phyloP scores from a whole-genome alignment of 495 filamentous ascomycete species.

The Clavariopsis aquatica region DNA sequence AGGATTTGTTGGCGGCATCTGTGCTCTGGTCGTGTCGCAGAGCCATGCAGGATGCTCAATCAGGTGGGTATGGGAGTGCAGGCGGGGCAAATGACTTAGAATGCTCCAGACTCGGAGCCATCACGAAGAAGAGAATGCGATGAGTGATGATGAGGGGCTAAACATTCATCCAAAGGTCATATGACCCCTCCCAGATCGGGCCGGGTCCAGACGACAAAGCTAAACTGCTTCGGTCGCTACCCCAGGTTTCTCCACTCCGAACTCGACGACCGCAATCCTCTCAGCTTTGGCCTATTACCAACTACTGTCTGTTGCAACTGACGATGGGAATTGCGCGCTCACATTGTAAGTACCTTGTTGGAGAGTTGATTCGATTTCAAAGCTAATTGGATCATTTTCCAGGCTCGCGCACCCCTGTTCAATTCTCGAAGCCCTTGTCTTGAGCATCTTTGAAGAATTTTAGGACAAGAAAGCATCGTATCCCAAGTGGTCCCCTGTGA shows the following conservation, averaged over 20 bases:
- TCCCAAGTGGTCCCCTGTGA: neutral
- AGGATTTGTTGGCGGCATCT: neutral
- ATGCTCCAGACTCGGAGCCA: neutral
- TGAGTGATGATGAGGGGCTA: neutral
- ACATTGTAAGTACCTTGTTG: neutral
- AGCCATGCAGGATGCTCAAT: neutral
- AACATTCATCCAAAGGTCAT: neutral
- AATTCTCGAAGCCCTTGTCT: neutral
- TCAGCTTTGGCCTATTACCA: conserved; percentile 12
- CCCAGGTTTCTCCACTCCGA: neutral
- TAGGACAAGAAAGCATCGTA: neutral
- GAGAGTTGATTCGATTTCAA: neutral
- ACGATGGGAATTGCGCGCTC: neutral
- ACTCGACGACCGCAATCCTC: neutral
- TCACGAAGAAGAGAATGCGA: neutral
- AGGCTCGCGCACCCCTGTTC: neutral
- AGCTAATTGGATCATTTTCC: too few relatives aligned
- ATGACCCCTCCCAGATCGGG: neutral
- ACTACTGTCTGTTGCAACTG: neutral
- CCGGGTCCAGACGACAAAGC: too few relatives aligned
- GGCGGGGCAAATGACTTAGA: neutral
- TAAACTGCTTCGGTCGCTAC: conserved; percentile 1
- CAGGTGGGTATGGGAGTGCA: neutral
- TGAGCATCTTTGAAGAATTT: neutral
- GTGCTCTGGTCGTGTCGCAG: neutral